A percentile compares a stretch with the other conserved stretches of the same genome.
phyloP scores from a whole-genome alignment of 495 filamentous ascomycete genomes.

The Xylaria cubensis region DNA sequence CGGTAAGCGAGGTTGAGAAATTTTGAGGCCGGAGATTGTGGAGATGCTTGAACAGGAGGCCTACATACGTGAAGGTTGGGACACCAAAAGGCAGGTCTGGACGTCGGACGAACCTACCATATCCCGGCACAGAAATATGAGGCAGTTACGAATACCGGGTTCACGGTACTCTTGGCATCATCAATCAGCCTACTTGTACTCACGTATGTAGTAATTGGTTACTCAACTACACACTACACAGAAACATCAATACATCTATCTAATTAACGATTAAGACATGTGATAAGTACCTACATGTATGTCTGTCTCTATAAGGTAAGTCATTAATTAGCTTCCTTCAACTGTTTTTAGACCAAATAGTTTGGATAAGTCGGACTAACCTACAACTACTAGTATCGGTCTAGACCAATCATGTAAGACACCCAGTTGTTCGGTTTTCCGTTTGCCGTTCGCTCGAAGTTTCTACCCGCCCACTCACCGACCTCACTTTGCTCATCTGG shows the following conservation, averaged over 20 bases:
- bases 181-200: neutral
- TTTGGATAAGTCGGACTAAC: neutral
- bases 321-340: neutral
- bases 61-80: constrained; percentile 7
- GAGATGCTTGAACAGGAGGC: constrained; percentile 18
- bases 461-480: neutral
- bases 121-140: neutral
- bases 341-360: neutral
- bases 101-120: constrained; percentile 5
- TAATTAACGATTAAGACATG: too few species aligned
- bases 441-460: neutral
- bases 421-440: neutral
- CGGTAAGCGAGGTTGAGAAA: constrained; percentile 4
- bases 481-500: neutral
- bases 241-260: neutral
- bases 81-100: neutral
- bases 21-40: constrained; percentile 21
- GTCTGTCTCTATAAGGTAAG: neutral
- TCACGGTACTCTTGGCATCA: neutral
- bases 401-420: too few species aligned
- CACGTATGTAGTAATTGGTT: neutral
- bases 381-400: too few species aligned
- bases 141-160: neutral
- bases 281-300: neutral
- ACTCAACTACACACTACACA: neutral